phyloP scores from a whole-genome alignment of 257 asterid genomes.

The Orobanche coerulescens region DNA sequence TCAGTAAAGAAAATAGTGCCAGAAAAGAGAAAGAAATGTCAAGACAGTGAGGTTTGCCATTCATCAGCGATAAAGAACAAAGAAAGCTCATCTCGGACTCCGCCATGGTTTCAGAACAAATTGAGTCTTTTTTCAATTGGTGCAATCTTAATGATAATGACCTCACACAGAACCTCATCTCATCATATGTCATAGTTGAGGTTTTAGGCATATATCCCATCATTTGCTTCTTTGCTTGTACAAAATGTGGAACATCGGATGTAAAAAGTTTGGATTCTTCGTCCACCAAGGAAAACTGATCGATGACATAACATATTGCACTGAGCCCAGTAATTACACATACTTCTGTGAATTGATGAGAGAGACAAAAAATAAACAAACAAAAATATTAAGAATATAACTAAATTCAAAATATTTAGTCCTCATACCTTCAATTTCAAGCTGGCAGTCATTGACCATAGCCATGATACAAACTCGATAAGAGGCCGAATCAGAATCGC shows the following conservation, averaged over 20 bases:
- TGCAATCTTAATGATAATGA: constrained; percentile 56
- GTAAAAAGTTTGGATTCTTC: constrained; percentile 43
- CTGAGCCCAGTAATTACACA: constrained; percentile 43
- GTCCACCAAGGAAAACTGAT: constrained; percentile 60
- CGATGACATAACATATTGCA: constrained; percentile 50
- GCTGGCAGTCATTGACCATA: constrained; percentile 43
- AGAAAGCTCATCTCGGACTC: constrained; percentile 59
- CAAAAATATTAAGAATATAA: constrained; percentile 11
- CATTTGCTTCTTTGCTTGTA: constrained; percentile 39
- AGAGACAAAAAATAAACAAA: constrained; percentile 12
- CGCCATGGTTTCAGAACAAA: constrained; percentile 51
- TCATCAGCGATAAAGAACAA: constrained; percentile 46
- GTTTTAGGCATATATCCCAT: constrained; percentile 36
- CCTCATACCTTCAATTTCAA: constrained; percentile 57
- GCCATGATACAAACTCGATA: constrained; percentile 62
- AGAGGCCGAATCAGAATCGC: constrained; percentile 26
- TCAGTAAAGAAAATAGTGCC: constrained; percentile 56
- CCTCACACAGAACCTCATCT: constrained; percentile 45
- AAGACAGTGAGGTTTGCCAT: constrained; percentile 35
- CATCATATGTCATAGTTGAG: constrained; percentile 32
- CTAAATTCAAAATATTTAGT: constrained; percentile 5
- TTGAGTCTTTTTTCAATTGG: constrained; percentile 35
- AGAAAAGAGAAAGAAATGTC: constrained; percentile 56
- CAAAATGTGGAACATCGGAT: constrained; percentile 46
- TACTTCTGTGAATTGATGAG: constrained; percentile 46